Conservation (phyloP, 306 rosid genomes). For the Canavalia gladiata region DNA sequence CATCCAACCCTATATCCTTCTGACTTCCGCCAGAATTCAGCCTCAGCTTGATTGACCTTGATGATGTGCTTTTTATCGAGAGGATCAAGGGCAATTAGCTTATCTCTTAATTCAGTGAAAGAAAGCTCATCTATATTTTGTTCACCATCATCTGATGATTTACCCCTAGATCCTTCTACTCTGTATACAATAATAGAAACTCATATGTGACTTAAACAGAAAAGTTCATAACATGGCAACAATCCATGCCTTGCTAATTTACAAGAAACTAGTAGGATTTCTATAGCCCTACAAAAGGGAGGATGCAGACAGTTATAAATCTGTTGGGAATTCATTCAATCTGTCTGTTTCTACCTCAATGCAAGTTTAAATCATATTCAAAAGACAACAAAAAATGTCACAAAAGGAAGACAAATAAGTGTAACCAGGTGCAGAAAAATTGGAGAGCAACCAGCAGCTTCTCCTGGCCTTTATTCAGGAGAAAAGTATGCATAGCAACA, state of each 20-base stretch:
- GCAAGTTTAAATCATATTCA: constrained; percentile 32
- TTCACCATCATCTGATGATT: constrained; percentile 57
- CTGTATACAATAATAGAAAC: constrained; percentile 61
- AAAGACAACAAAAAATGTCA: neutral
- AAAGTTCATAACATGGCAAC: constrained; percentile 35
- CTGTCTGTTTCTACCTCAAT: constrained; percentile 20
- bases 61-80: constrained; percentile 79
- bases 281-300: constrained; percentile 4
- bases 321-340: neutral
- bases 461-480: neutral
- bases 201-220: constrained; percentile 32
- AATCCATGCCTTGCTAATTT: constrained; percentile 28
- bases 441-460: constrained; percentile 29
- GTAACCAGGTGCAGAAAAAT: constrained; percentile 3
- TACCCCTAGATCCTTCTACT: constrained; percentile 45
- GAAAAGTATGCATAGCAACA: neutral
- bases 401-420: constrained; percentile 9
- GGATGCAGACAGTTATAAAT: neutral
- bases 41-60: constrained; percentile 93
- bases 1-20: constrained; percentile 99
- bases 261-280: constrained; percentile 34
- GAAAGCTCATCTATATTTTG: constrained; percentile 78
- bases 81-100: constrained; percentile 86
- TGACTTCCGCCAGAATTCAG: constrained; percentile 92
- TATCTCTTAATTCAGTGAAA: constrained; percentile 92